Base-by-base conservation (phyloP, 176 grass and related monocot species). In the Rhynchospora breviuscula region DNA sequence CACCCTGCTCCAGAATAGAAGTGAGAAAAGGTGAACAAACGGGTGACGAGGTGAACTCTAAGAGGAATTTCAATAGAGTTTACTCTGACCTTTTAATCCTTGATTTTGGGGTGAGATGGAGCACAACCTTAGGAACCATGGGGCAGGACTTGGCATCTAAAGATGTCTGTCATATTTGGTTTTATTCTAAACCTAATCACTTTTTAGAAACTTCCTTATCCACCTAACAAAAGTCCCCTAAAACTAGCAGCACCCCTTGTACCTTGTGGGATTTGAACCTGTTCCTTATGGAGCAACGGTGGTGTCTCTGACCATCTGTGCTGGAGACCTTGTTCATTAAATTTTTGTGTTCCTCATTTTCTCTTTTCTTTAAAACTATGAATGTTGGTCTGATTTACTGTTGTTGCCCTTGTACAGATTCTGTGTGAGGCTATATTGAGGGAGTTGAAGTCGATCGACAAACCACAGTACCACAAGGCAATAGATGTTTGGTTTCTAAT, bases 401-500 rank as follows among this genome's bases (percentile, higher is more conserved):
- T 54, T 76, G n/a, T 45, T 75, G 72, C 22, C 22, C 52, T 53
- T 53, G 72, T 80, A 64, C 87, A 97, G 94, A 92, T 91, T 63
- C 85, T 97, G 13, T 91, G 88, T 63, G 94, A 97, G 56, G 87
- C 84, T 66, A 88, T 97, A 83, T 81, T 94, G 81, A 92, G 91
- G 59, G 92, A 94, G 88, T 59, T 94, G 77, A 97, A 94, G 73
- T 87, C 56, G 75, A 88, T 92, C 63, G 85, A 88, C 29, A 83
- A 94, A 68, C 90, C 87, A 25, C 85, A 64, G 59, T 85, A 91
- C 63, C 92, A 97, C 71, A 97, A 91, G 77, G 88, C 86, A 65
- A 92, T 97, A 83, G 92, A 97, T 94, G 81, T 97, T 74, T 97
- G 92, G 92, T 73, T 97, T 69, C 80, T 94, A 78, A 94, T 97